Evolutionary conservation across 1,284 basidiomycete species (phyloP).

Genomic region (Cutaneotrichosporon sp.): DNA sequence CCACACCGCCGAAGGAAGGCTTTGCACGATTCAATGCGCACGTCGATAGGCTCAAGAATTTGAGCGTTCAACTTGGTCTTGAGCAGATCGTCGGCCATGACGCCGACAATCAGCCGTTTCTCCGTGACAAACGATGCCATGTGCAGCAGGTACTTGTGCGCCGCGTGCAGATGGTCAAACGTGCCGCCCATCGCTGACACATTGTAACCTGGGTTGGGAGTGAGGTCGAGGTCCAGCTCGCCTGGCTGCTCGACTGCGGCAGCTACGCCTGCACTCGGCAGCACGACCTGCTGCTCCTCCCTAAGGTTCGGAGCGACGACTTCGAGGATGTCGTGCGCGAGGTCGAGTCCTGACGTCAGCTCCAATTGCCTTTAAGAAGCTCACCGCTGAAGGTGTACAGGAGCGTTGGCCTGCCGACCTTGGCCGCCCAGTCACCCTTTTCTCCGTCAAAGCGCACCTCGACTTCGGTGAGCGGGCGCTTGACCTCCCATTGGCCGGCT

Average conservation of each 20-base stretch:
- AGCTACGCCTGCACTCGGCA: not conserved
- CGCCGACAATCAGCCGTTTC: conserved; percentile 78
- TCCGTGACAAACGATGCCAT: conserved; percentile 78
- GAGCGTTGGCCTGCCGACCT: conserved; percentile 11
- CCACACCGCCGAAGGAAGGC: conserved; percentile 54
- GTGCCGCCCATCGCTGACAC: conserved; percentile 63
- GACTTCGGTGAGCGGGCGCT: conserved; percentile 38
- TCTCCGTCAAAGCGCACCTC: conserved; percentile 44
- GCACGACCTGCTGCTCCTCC: not conserved
- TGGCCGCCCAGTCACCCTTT: conserved; percentile 22
- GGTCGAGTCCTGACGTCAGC: conserved; percentile 1
- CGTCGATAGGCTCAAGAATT: conserved; percentile 62
- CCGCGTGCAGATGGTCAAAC: conserved; percentile 95
- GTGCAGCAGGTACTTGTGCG: conserved; percentile 93
- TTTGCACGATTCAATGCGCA: conserved; percentile 57
- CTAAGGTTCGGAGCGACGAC: not conserved
- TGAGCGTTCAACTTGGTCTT: conserved; percentile 66
- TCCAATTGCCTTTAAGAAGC: not conserved
- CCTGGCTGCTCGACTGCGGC: not conserved
- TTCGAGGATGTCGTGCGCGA: conserved; percentile 5
- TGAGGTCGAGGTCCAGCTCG: not conserved
- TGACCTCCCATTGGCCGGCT: conserved; percentile 36
- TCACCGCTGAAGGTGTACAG: conserved; percentile 22
- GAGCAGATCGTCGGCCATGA: conserved; percentile 71
- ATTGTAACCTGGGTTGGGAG: conserved; percentile 14